Evolutionary conservation across 2,329 filamentous ascomycete species (phyloP).

Genomic region (Diplodia corticola): DNA sequence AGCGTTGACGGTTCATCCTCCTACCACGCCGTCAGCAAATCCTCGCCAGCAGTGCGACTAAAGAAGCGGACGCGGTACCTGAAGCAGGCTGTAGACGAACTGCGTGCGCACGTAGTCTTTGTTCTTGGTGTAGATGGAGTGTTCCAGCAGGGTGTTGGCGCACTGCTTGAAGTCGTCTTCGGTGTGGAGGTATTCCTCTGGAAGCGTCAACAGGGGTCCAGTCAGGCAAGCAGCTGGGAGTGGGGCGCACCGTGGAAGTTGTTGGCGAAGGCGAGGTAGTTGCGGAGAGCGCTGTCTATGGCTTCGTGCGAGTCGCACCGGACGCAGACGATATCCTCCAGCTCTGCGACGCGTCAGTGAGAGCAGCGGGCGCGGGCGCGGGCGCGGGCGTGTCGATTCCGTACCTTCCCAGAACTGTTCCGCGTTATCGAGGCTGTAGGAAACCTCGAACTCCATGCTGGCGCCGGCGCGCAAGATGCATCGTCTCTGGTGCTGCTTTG

Average conservation of each 20-base stretch:
- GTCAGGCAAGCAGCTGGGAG: constrained; percentile 2
- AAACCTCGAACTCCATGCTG: constrained; percentile 68
- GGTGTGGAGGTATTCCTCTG: constrained; percentile 69
- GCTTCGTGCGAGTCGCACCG: constrained; percentile 61
- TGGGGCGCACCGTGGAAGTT: constrained; percentile 61
- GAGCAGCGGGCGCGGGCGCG: not conserved
- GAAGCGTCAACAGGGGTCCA: constrained; percentile 28
- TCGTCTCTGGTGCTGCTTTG: constrained; percentile 25
- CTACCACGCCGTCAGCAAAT: constrained; percentile 46
- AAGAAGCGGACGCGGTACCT: constrained; percentile 45
- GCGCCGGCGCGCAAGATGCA: constrained; percentile 41
- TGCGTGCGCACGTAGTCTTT: constrained; percentile 87
- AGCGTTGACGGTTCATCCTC: constrained; percentile 83
- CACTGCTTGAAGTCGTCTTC: constrained; percentile 81
- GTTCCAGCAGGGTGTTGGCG: constrained; percentile 74
- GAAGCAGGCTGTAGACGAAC: constrained; percentile 84
- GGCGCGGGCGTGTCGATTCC: constrained; percentile 31
- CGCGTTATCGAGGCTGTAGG: constrained; percentile 71
- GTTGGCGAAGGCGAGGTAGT: constrained; percentile 78
- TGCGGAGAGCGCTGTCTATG: constrained; percentile 83
- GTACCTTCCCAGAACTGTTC: constrained; percentile 88
- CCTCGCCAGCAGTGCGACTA: not conserved
- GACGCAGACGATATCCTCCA: constrained; percentile 64
- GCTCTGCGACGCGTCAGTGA: constrained; percentile 50
- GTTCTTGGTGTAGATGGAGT: constrained; percentile 71